Conservation (phyloP, 129 eudicot genomes). For the Flaveria bidentis region DNA sequence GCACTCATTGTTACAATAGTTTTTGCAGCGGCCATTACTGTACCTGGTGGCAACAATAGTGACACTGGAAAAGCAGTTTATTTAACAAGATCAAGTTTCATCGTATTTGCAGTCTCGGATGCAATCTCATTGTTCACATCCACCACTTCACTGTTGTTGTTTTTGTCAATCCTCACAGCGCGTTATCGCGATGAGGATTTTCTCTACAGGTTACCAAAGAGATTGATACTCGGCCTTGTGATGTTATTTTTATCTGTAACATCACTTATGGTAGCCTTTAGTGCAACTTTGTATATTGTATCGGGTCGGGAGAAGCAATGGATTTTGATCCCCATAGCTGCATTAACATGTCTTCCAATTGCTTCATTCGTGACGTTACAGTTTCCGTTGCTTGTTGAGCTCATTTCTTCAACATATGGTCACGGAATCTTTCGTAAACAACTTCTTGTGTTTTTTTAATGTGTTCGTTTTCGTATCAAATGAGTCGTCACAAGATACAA, state of each 20-base stretch:
- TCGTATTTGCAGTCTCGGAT: neutral
- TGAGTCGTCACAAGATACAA: too few species aligned
- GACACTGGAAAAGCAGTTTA: neutral
- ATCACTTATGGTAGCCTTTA: conserved; percentile 7
- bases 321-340: neutral
- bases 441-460: neutral
- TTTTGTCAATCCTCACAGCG: neutral
- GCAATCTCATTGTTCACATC: neutral
- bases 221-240: neutral
- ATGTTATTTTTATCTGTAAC: neutral
- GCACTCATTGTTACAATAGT: neutral
- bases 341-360: neutral
- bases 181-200: conserved; percentile 6
- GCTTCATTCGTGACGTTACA: neutral
- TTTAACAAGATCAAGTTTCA: neutral
- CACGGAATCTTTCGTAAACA: neutral
- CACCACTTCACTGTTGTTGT: neutral
- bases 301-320: neutral
- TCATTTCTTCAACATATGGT: conserved; percentile 8
- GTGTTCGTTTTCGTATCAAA: neutral
- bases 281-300: neutral
- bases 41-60: neutral
- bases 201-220: conserved; percentile 4
- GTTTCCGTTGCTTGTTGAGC: conserved; percentile 11
- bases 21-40: neutral